Evolutionary conservation across 164 flowering plant species (phyloP).

Genomic region (Umbilicus rupestris): DNA sequence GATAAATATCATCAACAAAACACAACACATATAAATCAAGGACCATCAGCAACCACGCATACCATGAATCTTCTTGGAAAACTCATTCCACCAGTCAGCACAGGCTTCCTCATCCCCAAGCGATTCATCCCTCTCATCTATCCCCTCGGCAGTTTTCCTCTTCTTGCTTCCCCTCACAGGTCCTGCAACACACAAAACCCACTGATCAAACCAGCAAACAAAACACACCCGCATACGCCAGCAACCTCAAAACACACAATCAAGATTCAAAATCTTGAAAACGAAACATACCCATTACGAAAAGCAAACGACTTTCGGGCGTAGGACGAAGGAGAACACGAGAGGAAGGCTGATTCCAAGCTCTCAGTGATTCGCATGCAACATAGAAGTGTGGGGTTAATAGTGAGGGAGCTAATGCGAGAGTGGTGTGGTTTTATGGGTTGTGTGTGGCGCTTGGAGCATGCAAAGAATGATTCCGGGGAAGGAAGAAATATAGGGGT

Average conservation of each 20-base stretch:
- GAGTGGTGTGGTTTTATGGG: not conserved
- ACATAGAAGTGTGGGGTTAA: not conserved
- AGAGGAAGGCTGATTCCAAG: constrained; percentile 3
- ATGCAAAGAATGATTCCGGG: too few species aligned
- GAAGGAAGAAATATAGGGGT: not conserved
- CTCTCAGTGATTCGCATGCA: not conserved
- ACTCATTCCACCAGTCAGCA: constrained; percentile 58
- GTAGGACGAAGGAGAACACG: constrained; percentile 8
- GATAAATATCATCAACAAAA: constrained; percentile 6
- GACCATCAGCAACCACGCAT: constrained; percentile 8
- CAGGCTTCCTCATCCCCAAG: constrained; percentile 34
- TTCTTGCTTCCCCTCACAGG: constrained; percentile 47
- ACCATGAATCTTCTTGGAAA: constrained; percentile 49
- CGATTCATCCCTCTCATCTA: constrained; percentile 22
- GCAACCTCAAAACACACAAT: not conserved
- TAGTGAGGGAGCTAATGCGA: not conserved
- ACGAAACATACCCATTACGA: constrained; percentile 18
- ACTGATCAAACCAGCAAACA: constrained; percentile 19
- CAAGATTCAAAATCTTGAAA: constrained; percentile 8
- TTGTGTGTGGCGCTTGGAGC: not conserved
- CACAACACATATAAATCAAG: constrained; percentile 8
- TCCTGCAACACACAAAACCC: constrained; percentile 30
- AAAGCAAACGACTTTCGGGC: constrained; percentile 9
- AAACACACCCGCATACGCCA: constrained; percentile 4
- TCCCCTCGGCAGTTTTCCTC: constrained; percentile 28